Evolutionary conservation across 768 basidiomycete species (phyloP).

Genomic region (Termitomyces sp.): DNA sequence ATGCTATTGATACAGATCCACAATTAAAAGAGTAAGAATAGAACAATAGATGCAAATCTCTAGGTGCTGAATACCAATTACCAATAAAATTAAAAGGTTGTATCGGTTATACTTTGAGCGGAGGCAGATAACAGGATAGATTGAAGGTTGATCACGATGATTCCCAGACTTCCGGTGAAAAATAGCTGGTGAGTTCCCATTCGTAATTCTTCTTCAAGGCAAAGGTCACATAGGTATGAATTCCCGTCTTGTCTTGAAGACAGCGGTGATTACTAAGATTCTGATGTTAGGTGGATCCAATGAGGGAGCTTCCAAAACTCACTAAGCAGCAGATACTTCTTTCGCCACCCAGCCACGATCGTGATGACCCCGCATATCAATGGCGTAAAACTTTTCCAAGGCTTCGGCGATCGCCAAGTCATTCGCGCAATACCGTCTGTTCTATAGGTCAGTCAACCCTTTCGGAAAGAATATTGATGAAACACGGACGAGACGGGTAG

Average conservation of each 20-base stretch:
- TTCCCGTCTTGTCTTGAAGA: slow-evolving; percentile 17
- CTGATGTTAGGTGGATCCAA: background rate
- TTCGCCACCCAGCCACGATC: slow-evolving; percentile 22
- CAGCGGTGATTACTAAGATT: slow-evolving; percentile 19
- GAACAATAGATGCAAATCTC: background rate
- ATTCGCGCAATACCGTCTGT: slow-evolving; percentile 23
- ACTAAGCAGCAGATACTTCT: slow-evolving; percentile 23
- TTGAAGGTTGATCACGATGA: background rate
- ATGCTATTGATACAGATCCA: background rate
- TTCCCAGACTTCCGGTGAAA: slow-evolving; percentile 25
- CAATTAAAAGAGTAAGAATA: background rate
- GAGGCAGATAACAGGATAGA: background rate
- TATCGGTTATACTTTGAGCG: background rate
- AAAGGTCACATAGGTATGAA: slow-evolving; percentile 26
- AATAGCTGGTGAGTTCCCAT: slow-evolving; percentile 27
- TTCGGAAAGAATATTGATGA: background rate
- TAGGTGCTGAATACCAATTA: background rate
- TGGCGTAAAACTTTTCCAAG: slow-evolving; percentile 20
- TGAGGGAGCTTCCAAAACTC: slow-evolving; percentile 7
- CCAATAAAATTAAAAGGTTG: background rate
- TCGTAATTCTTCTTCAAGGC: slow-evolving; percentile 22
- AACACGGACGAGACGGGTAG: slow-evolving; percentile 25
- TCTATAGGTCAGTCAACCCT: background rate
- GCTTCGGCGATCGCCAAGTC: slow-evolving; percentile 20
- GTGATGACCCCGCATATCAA: slow-evolving; percentile 10